phyloP scores from a whole-genome alignment of 1,284 basidiomycete genomes.

The Heterobasidion irregulare region DNA sequence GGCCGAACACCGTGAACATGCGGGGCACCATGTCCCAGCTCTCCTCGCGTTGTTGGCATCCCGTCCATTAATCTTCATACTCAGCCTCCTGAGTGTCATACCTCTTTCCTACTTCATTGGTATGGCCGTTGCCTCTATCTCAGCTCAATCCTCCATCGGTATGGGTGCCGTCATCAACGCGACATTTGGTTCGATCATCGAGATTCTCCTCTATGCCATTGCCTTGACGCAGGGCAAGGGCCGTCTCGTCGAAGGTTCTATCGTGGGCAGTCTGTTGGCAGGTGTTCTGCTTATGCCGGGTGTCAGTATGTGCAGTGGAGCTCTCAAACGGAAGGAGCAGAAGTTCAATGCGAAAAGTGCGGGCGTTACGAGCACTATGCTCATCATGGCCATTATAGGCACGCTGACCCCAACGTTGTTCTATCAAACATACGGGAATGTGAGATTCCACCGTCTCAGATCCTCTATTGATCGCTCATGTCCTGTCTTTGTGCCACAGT shows the following conservation, averaged over 20 bases:
- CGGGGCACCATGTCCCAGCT: slow-evolving; percentile 49
- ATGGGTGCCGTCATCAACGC: slow-evolving; percentile 99
- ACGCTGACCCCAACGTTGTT: slow-evolving; percentile 94
- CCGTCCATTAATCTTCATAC: slow-evolving; percentile 76
- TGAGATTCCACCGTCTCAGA: slow-evolving; percentile 34
- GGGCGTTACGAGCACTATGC: slow-evolving; percentile 97
- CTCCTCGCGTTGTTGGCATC: slow-evolving; percentile 69
- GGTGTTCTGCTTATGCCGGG: slow-evolving; percentile 98
- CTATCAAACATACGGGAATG: slow-evolving; percentile 97
- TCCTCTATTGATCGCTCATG: background rate
- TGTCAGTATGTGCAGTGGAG: slow-evolving; percentile 93
- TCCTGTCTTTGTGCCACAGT: slow-evolving; percentile 43
- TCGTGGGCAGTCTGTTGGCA: slow-evolving; percentile 90
- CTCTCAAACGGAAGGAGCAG: slow-evolving; percentile 88
- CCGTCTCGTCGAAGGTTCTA: slow-evolving; percentile 92
- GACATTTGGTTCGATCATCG: slow-evolving; percentile 97
- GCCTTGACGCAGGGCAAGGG: slow-evolving; percentile 88
- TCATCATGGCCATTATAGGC: slow-evolving; percentile 99
- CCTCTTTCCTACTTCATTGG: slow-evolving; percentile 99
- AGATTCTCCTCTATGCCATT: slow-evolving; percentile 91
- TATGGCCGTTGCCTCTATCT: slow-evolving; percentile 99
- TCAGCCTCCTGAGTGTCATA: slow-evolving; percentile 88
- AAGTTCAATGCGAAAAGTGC: slow-evolving; percentile 98
- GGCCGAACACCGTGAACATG: slow-evolving; percentile 49
- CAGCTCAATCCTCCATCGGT: slow-evolving; percentile 95